Evolutionary conservation across 2,329 filamentous ascomycete species (phyloP).

Genomic region (Coniella vitis): DNA sequence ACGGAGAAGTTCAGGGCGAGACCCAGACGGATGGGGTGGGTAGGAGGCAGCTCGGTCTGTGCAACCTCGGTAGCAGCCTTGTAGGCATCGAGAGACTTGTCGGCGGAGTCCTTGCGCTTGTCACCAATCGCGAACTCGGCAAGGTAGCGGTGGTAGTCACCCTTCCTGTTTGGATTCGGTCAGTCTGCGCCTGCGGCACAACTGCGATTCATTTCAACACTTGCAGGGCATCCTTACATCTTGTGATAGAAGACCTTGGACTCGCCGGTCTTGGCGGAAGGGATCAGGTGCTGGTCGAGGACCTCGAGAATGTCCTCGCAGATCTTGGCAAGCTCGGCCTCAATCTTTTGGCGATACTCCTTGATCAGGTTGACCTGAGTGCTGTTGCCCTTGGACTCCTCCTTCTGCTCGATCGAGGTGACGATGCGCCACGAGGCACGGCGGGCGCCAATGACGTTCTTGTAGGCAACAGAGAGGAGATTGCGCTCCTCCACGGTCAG

Average conservation of each 20-base stretch:
- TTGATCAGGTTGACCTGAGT: constrained; percentile 87
- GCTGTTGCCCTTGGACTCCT: constrained; percentile 97
- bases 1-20: constrained; percentile 95
- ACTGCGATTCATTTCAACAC: not conserved
- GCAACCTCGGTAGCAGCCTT: constrained; percentile 88
- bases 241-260: constrained; percentile 99
- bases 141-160: constrained; percentile 98
- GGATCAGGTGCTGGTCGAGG: constrained; percentile 88
- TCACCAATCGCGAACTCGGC: constrained; percentile 94
- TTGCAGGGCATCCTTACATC: constrained; percentile 55
- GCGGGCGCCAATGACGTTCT: constrained; percentile 96
- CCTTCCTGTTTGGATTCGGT: constrained; percentile 64
- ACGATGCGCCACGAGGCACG: constrained; percentile 98
- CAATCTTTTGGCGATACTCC: constrained; percentile 98
- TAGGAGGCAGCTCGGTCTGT: constrained; percentile 80
- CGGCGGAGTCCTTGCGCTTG: constrained; percentile 89
- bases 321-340: constrained; percentile 93
- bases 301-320: constrained; percentile 96
- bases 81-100: constrained; percentile 94
- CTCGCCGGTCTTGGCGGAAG: constrained; percentile 89
- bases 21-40: constrained; percentile 87
- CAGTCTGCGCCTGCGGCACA: constrained; percentile 9
- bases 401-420: constrained; percentile 98
- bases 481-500: constrained; percentile 93
- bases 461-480: constrained; percentile 95